Conservation (phyloP, 2,329 filamentous ascomycete genomes). For the Daldinia eschscholtzii region DNA sequence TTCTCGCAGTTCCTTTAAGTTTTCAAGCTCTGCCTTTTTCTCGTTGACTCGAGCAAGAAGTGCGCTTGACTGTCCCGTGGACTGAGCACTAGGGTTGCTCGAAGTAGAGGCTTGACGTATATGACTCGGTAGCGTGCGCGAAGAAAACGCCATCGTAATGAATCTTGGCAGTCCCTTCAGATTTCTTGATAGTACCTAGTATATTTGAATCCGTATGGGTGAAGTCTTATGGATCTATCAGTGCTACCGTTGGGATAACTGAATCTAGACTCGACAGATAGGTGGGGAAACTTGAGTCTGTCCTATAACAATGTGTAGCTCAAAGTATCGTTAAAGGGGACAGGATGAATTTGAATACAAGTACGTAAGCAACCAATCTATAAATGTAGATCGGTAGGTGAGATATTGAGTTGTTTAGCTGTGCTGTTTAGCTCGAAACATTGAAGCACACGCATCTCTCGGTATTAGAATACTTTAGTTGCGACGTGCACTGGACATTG, state of each 20-base stretch:
- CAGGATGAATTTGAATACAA: background rate
- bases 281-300: background rate
- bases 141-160: constrained; percentile 67
- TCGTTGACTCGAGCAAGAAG: constrained; percentile 83
- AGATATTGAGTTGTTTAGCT: background rate
- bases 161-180: background rate
- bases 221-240: background rate
- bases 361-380: background rate
- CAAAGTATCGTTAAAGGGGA: background rate
- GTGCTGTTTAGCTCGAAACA: background rate
- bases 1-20: constrained; percentile 80
- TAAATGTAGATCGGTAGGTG: background rate
- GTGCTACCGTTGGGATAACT: background rate
- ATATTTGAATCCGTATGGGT: background rate
- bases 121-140: constrained; percentile 72
- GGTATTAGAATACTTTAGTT: background rate
- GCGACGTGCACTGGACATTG: constrained; percentile 4
- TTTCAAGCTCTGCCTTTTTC: constrained; percentile 86
- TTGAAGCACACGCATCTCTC: background rate
- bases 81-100: constrained; percentile 57
- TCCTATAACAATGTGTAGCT: background rate
- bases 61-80: constrained; percentile 74
- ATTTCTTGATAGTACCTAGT: background rate
- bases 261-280: background rate
- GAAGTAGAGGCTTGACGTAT: constrained; percentile 72